Conservation (phyloP, 1,284 basidiomycete genomes). For the Apiotrichum gracile region DNA sequence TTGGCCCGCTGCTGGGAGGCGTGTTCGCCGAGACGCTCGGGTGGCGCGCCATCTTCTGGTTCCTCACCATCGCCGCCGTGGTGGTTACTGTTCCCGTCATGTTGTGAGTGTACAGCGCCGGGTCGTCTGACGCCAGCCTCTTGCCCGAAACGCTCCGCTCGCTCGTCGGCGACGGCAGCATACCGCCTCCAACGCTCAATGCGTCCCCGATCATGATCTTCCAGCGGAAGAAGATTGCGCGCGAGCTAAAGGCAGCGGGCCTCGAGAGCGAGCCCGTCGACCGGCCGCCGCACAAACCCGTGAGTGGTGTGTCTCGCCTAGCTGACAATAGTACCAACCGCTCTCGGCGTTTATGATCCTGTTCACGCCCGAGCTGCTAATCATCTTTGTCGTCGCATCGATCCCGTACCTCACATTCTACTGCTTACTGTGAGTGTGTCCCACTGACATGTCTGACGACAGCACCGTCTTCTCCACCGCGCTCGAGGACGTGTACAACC, state of each 20-base stretch:
- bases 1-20: conserved; percentile 31
- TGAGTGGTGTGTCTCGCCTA: conserved; percentile 2
- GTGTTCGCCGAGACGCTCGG: conserved; percentile 18
- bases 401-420: conserved; percentile 45
- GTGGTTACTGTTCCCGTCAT: conserved; percentile 10
- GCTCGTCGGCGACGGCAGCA: conserved; percentile 44
- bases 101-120: conserved; percentile 21
- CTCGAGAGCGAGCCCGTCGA: conserved; percentile 22
- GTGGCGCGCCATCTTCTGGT: conserved; percentile 36
- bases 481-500: conserved; percentile 35
- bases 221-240: conserved; percentile 21
- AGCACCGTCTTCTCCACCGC: conserved; percentile 41
- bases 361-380: conserved; percentile 38
- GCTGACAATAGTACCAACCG: conserved; percentile 33
- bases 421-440: conserved; percentile 2
- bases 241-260: conserved; percentile 15
- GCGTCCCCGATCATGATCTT: conserved; percentile 26
- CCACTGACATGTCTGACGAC: background rate
- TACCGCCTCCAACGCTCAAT: conserved; percentile 41
- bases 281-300: conserved; percentile 28
- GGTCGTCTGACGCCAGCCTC: conserved; percentile 19
- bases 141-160: conserved; percentile 44
- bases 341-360: conserved; percentile 39
- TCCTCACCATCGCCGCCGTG: conserved; percentile 18
- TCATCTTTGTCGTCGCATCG: conserved; percentile 35